Percentiles rank a stretch among this genome's conserved stretches.
Conservation (phyloP, 139 green algal species). For the Coccomyxa sp. region DNA sequence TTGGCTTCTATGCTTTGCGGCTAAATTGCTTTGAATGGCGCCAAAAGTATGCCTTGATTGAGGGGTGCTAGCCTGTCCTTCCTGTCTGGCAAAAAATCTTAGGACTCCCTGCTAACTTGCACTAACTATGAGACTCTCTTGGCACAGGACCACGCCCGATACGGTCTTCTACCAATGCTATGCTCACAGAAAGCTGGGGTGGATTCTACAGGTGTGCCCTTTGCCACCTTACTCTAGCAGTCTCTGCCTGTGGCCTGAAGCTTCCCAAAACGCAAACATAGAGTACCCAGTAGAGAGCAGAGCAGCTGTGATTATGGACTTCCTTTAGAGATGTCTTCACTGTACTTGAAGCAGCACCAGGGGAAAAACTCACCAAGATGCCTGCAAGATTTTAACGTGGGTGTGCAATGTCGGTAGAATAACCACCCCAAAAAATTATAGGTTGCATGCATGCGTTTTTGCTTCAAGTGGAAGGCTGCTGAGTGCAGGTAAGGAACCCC, state of each 20-base stretch:
- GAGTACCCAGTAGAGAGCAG: too few relatives aligned
- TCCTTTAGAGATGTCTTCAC: too few relatives aligned
- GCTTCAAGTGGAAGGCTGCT: not conserved
- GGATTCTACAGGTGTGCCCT: not conserved
- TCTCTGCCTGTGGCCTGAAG: too few relatives aligned
- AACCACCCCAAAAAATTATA: not conserved
- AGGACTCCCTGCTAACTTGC: too few relatives aligned
- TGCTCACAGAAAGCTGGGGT: slow-evolving; percentile 17
- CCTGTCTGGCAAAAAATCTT: too few relatives aligned
- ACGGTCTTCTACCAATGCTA: slow-evolving; percentile 18
- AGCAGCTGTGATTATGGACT: too few relatives aligned
- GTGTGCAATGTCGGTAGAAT: not conserved
- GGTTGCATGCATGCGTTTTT: not conserved
- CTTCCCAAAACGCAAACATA: too few relatives aligned
- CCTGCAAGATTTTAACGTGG: not conserved
- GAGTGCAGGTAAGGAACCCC: not conserved
- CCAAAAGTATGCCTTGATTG: too few relatives aligned
- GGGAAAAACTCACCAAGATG: not conserved
- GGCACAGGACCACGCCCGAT: not conserved
- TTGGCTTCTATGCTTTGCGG: too few relatives aligned
- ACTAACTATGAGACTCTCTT: not conserved
- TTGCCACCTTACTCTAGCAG: not conserved
- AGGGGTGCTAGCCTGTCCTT: too few relatives aligned
- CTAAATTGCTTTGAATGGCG: too few relatives aligned
- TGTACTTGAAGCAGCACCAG: too few relatives aligned